phyloP scores from a whole-genome alignment of 2,329 filamentous ascomycete genomes.

The Fonsecaea erecta region DNA sequence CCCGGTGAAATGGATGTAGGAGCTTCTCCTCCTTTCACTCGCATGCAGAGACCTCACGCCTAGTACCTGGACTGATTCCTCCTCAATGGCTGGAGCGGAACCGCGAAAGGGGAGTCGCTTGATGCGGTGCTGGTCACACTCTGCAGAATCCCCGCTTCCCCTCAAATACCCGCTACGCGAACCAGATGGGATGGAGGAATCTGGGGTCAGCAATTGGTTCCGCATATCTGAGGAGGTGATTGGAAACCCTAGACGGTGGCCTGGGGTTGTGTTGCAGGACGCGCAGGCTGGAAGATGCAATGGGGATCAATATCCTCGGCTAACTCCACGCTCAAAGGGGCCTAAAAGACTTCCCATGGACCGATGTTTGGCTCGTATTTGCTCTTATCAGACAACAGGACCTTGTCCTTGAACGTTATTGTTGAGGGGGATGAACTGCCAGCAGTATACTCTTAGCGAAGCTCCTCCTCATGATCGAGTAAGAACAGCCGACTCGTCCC shows the following conservation, averaged over 20 bases:
- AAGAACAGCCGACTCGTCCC: background rate
- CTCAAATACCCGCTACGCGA: constrained; percentile 3
- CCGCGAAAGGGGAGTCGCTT: constrained; percentile 10
- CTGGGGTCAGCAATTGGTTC: constrained; percentile 22
- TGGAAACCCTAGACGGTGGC: background rate
- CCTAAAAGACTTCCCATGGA: constrained; percentile 11
- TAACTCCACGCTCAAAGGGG: constrained; percentile 6
- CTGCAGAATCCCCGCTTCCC: constrained; percentile 25
- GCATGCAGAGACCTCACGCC: background rate
- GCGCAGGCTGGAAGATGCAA: background rate
- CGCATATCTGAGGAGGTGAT: background rate
- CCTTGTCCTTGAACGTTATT: background rate
- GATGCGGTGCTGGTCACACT: constrained; percentile 12
- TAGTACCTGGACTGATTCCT: background rate
- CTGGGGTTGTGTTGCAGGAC: background rate
- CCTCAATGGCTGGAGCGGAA: constrained; percentile 19
- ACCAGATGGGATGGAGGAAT: constrained; percentile 21
- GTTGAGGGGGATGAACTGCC: background rate
- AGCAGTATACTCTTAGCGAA: background rate
- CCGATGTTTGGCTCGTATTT: constrained; percentile 16
- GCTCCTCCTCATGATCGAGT: background rate
- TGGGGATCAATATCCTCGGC: constrained; percentile 14
- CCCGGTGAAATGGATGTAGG: constrained; percentile 28
- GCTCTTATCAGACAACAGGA: background rate
- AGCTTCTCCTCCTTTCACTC: constrained; percentile 22